phyloP scores from a whole-genome alignment of 2,329 filamentous ascomycete genomes.

The Boeremia exigua region DNA sequence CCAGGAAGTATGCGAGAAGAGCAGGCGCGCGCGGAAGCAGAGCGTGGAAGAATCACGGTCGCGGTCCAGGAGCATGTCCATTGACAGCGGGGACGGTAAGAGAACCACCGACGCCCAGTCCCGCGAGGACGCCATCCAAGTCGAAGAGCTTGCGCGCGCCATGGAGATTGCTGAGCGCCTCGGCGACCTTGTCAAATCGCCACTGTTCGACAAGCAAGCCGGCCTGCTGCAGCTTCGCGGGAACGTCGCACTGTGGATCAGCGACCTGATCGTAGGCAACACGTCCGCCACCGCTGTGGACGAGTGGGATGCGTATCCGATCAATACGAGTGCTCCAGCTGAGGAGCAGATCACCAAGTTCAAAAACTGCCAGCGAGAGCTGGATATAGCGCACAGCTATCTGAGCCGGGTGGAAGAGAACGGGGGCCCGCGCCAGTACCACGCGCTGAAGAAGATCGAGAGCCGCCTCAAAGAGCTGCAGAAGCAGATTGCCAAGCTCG shows the following conservation, averaged over 20 bases:
- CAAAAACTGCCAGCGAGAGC: conserved; percentile 26
- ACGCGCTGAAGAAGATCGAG: conserved; percentile 26
- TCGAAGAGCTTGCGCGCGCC: conserved; percentile 64
- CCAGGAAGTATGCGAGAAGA: conserved; percentile 68
- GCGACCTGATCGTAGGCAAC: conserved; percentile 65
- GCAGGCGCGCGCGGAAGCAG: conserved; percentile 55
- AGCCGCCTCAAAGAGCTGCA: conserved; percentile 25
- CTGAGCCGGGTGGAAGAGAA: conserved; percentile 33
- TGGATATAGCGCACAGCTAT: conserved; percentile 29
- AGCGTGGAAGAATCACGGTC: conserved; percentile 12
- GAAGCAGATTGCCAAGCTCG: conserved; percentile 20
- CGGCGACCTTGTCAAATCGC: conserved; percentile 71
- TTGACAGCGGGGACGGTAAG: conserved; percentile 14
- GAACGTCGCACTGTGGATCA: conserved; percentile 77
- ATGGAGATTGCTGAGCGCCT: conserved; percentile 70
- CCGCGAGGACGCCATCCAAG: conserved; percentile 48
- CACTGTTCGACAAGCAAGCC: conserved; percentile 72
- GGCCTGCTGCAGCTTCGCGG: conserved; percentile 74
- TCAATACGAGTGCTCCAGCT: neutral
- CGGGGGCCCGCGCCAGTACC: conserved; percentile 22
- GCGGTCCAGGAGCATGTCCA: conserved; percentile 21
- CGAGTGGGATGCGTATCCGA: conserved; percentile 22
- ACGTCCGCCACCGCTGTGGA: conserved; percentile 16
- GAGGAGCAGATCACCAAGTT: conserved; percentile 23
- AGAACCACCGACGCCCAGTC: conserved; percentile 12